A percentile compares a stretch with the other conserved stretches of the same genome.
These are phyloP conservation scores for Dioscorea cayenensis DNA, from an alignment of 116 monocot species.

Conservation along the genomic window DNA sequence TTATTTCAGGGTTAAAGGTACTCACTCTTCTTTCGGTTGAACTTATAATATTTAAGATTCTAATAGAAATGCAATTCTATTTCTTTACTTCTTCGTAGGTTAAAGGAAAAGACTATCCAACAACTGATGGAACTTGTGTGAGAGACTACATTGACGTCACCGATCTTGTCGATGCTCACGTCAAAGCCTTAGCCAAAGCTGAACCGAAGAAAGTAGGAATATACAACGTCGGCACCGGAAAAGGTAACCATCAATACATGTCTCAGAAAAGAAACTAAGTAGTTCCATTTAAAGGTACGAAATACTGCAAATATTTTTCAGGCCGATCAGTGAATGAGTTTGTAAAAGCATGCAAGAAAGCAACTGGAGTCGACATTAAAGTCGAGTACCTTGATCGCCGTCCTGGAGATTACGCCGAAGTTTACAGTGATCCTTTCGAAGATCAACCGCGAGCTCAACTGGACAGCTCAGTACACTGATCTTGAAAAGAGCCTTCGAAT, in stretches of 20 bases:
- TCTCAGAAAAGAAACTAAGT: no score
- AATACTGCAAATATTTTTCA: slow-evolving; percentile 12
- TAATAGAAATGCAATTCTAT: not conserved
- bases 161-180: slow-evolving; percentile 95
- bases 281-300: no score
- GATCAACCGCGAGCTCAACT: slow-evolving; percentile 73
- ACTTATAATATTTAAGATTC: not conserved
- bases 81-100: slow-evolving; percentile 36
- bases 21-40: not conserved
- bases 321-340: slow-evolving; percentile 95
- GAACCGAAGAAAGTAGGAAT: slow-evolving; percentile 70
- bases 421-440: slow-evolving; percentile 86
- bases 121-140: slow-evolving; percentile 82
- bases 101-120: slow-evolving; percentile 82
- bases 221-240: slow-evolving; percentile 95
- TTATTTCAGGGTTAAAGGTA: slow-evolving; percentile 92
- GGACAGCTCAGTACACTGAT: slow-evolving; percentile 68
- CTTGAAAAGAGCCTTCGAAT: slow-evolving; percentile 63
- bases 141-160: slow-evolving; percentile 98
- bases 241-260: slow-evolving; percentile 35
- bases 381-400: slow-evolving; percentile 67
- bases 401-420: slow-evolving; percentile 93
- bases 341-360: slow-evolving; percentile 96
- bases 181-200: slow-evolving; percentile 84
- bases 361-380: slow-evolving; percentile 74